Conservation (phyloP, 2,329 filamentous ascomycete species). For the Amauroascus niger region DNA sequence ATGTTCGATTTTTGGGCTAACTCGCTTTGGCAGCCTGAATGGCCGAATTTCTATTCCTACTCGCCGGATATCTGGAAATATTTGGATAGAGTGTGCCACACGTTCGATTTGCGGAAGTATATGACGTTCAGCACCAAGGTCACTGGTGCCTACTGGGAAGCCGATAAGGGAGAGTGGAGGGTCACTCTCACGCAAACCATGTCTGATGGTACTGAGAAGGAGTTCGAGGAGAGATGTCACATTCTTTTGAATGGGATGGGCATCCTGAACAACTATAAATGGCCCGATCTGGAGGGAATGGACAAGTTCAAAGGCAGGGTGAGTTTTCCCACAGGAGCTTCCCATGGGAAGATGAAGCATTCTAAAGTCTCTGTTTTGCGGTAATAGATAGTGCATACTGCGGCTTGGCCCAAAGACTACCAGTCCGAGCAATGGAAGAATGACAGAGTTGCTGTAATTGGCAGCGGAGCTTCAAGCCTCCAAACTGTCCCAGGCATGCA, state of each 20-base stretch:
- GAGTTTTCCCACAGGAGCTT: not conserved
- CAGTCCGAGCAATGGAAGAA: slow-evolving; percentile 34
- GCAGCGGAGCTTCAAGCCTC: slow-evolving; percentile 33
- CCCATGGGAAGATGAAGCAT: not conserved
- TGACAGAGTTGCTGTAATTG: slow-evolving; percentile 30
- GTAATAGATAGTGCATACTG: slow-evolving; percentile 36
- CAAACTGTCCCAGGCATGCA: slow-evolving; percentile 34
- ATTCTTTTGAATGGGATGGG: slow-evolving; percentile 34
- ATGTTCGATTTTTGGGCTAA: not conserved
- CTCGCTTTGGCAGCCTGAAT: slow-evolving; percentile 31
- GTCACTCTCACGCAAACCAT: slow-evolving; percentile 39
- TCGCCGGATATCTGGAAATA: slow-evolving; percentile 42
- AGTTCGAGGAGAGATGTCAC: slow-evolving; percentile 27
- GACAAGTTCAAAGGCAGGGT: slow-evolving; percentile 39
- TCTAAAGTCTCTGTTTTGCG: not conserved
- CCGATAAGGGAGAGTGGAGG: slow-evolving; percentile 42
- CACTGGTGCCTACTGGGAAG: slow-evolving; percentile 41
- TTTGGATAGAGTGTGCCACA: slow-evolving; percentile 41
- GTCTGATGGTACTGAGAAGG: slow-evolving; percentile 25
- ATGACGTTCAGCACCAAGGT: slow-evolving; percentile 46
- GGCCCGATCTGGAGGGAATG: slow-evolving; percentile 40
- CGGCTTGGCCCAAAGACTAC: slow-evolving; percentile 36
- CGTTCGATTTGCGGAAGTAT: slow-evolving; percentile 43
- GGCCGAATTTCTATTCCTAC: slow-evolving; percentile 41
- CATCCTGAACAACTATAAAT: slow-evolving; percentile 36